phyloP scores from a whole-genome alignment of 345 rosid genomes.

The Populus alba region DNA sequence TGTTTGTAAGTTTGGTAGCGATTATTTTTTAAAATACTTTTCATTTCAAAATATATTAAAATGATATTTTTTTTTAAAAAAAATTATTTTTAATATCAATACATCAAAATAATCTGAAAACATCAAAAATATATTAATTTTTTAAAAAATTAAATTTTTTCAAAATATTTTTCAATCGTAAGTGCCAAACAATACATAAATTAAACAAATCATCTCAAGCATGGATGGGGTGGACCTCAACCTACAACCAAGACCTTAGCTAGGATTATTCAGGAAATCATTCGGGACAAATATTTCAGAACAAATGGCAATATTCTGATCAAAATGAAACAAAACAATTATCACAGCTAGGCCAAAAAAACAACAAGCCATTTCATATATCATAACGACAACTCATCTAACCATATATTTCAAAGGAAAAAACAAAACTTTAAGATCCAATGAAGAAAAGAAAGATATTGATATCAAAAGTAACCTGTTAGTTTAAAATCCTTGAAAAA shows the following conservation, averaged over 20 bases:
- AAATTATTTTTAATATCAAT: no score
- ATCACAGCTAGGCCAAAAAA: neutral
- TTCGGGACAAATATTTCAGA: neutral
- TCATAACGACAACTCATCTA: neutral
- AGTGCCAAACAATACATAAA: no score
- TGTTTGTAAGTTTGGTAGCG: accelerated
- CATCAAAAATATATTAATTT: no score
- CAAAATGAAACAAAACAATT: neutral
- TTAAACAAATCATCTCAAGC: neutral
- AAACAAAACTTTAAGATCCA: neutral
- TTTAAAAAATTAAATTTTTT: no score
- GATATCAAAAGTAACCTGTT: neutral
- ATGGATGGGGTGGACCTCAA: neutral
- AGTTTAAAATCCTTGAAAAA: neutral
- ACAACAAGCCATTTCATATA: neutral
- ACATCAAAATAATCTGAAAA: no score
- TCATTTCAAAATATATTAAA: no score
- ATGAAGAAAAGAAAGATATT: neutral
- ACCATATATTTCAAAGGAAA: neutral
- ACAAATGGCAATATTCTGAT: neutral
- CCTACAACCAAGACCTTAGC: neutral
- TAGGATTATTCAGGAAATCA: neutral
- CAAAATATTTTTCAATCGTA: accelerated
- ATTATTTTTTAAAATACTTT: no score
- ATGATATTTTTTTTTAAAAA: no score